These are phyloP conservation scores for Cutaneotrichosporon sp. DNA, from an alignment of 1,284 basidiomycete genomes.

Conservation along the genomic window DNA sequence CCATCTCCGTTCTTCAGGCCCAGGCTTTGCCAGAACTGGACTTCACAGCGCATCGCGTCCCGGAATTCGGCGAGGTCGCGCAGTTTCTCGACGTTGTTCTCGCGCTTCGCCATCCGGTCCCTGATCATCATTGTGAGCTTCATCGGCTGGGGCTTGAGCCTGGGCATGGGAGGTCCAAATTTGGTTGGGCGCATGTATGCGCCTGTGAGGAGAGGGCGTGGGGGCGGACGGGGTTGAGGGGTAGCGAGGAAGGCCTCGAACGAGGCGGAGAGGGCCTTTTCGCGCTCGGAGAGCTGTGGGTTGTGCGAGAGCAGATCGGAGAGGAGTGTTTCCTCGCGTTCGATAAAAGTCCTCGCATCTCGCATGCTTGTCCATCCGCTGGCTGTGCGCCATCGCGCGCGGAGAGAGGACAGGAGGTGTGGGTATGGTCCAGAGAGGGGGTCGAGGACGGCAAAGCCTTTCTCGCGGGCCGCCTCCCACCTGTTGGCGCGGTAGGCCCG, in stretches of 20 bases:
- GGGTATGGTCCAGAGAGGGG: slow-evolving; percentile 1
- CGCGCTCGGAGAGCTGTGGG: not conserved
- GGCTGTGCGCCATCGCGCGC: slow-evolving; percentile 23
- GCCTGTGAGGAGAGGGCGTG: slow-evolving; percentile 62
- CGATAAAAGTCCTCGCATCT: slow-evolving; percentile 20
- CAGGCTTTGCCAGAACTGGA: slow-evolving; percentile 45
- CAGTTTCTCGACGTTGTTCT: slow-evolving; percentile 11
- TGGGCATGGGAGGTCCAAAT: slow-evolving; percentile 64
- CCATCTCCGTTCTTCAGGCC: not conserved
- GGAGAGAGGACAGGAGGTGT: slow-evolving; percentile 10
- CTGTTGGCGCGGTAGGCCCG: not conserved
- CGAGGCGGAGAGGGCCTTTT: not conserved
- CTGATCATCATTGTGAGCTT: slow-evolving; percentile 65
- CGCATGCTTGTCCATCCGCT: slow-evolving; percentile 17
- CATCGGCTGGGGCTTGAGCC: slow-evolving; percentile 68
- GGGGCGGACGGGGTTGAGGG: not conserved
- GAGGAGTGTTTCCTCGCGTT: slow-evolving; percentile 25
- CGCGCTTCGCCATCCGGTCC: slow-evolving; percentile 54
- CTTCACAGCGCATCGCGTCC: slow-evolving; percentile 56
- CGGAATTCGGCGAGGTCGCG: slow-evolving; percentile 22
- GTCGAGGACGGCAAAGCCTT: not conserved
- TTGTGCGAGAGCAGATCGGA: not conserved
- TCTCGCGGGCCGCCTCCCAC: not conserved
- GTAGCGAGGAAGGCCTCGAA: slow-evolving; percentile 41
- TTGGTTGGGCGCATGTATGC: slow-evolving; percentile 59